Evolutionary conservation across 768 basidiomycete species (phyloP), one percentile per base, ranked within the genome.

Genomic region (Asterophora parasitica): DNA sequence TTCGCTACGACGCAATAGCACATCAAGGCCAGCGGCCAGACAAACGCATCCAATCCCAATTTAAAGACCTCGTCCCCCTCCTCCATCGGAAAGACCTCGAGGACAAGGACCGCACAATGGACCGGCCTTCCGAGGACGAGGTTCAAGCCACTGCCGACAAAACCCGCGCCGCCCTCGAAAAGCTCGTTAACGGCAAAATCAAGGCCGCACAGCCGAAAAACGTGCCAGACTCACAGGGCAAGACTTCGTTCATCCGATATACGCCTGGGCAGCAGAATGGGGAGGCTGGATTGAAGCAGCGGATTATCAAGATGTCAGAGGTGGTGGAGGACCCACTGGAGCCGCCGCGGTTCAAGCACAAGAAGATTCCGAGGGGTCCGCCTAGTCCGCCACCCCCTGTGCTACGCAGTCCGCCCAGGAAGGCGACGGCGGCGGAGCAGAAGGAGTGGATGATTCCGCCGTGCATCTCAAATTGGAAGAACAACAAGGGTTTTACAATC

Each of bases 361-460:
- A 97, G 75, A 99, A 99, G 72, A 96, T 99, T 52, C 96, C 96
- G 8, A 75, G 92, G 60, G 96, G 94, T 4, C 94, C 94, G 10
- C 93, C 92, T 1, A 94, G 91, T 60, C 95, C 96, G 0, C 96
- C 96, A 2, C 92, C 94, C 2, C 96, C 96, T 13, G 91, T 98
- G 2, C 71, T 99, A 31, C 83, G 94, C 32, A 92, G 88, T 73
- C 96, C 96, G 9, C 96, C 96, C 5, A 77, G 96, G 46, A 94
- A 96, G 61, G 94, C 93, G 3, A 95, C 95, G 0, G 88, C 90
- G 7, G 89, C 92, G 46, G 96, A 99, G 63, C 95, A 97, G 71
- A 99, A 98, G 70, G 96, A 98, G 61, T 98, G 96, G 96, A 96
- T 97, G 93, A 97, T 99, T 48, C 96, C 96, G 13, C 96, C 96